These are phyloP conservation scores for Staphylotrichum longicolle DNA, from an alignment of 495 filamentous ascomycete genomes.

Conservation along the genomic window DNA sequence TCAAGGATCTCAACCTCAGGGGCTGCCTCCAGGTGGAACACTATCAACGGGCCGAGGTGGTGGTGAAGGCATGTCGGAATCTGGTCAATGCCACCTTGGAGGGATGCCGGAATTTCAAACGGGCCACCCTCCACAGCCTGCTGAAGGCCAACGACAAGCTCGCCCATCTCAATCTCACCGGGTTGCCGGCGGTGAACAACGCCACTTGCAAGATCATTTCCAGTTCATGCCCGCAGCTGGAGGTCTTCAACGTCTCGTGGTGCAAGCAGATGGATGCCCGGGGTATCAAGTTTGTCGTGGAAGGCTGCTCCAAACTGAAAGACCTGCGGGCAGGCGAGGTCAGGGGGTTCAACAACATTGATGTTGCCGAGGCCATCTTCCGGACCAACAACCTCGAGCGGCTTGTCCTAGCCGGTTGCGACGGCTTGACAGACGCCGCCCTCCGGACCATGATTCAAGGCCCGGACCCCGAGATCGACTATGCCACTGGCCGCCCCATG, in stretches of 20 bases:
- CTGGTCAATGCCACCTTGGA: constrained; percentile 83
- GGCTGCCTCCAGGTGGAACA: constrained; percentile 67
- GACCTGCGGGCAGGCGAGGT: constrained; percentile 85
- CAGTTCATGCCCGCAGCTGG: constrained; percentile 74
- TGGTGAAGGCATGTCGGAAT: constrained; percentile 80
- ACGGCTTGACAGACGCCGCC: constrained; percentile 68
- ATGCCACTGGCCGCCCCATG: constrained; percentile 69
- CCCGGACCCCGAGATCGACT: constrained; percentile 67
- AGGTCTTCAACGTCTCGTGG: constrained; percentile 87
- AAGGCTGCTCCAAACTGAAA: constrained; percentile 66
- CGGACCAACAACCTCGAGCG: constrained; percentile 76
- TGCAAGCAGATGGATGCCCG: constrained; percentile 80
- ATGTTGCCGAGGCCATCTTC: constrained; percentile 70
- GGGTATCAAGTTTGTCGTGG: constrained; percentile 71
- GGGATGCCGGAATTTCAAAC: constrained; percentile 79
- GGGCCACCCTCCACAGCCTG: constrained; percentile 73
- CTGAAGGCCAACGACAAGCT: constrained; percentile 74
- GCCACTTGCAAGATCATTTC: constrained; percentile 84
- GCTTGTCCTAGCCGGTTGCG: constrained; percentile 73
- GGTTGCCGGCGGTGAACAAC: constrained; percentile 76
- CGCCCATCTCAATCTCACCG: constrained; percentile 79
- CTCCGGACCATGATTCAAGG: constrained; percentile 73
- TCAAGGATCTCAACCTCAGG: constrained; percentile 77
- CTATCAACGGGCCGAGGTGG: constrained; percentile 69
- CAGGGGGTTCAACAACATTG: constrained; percentile 68